These are phyloP conservation scores for Fusarium sp. DNA, from an alignment of 2,329 filamentous ascomycete species.

Conservation along the genomic window DNA sequence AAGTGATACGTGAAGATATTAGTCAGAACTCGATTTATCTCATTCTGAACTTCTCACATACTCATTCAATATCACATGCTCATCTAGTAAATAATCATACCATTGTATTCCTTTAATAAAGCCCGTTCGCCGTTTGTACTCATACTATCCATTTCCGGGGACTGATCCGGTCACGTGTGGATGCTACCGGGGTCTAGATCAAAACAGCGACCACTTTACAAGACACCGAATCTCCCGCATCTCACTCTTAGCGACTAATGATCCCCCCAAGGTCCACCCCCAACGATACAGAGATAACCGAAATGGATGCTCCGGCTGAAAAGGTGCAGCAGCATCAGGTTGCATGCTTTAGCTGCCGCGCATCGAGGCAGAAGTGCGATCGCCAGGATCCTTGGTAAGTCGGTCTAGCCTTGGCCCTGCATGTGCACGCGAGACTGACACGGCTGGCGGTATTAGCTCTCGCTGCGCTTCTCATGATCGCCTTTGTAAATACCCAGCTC, in stretches of 20 bases:
- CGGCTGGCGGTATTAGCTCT: not conserved
- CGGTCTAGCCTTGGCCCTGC: not conserved
- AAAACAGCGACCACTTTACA: slow-evolving; percentile 16
- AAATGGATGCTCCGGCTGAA: not conserved
- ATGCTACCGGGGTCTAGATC: slow-evolving; percentile 1
- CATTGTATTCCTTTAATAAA: not conserved
- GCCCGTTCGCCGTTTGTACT: not conserved
- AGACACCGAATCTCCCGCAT: slow-evolving; percentile 1
- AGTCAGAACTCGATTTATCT: no score
- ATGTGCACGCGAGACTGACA: not conserved
- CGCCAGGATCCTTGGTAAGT: slow-evolving; percentile 15
- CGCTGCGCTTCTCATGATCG: slow-evolving; percentile 15
- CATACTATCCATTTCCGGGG: not conserved
- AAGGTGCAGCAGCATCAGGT: slow-evolving; percentile 12
- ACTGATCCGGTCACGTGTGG: slow-evolving; percentile 2
- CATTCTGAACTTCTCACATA: no score
- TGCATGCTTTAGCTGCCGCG: slow-evolving; percentile 17
- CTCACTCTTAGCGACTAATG: not conserved
- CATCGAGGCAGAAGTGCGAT: slow-evolving; percentile 19
- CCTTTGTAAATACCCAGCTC: slow-evolving; percentile 7
- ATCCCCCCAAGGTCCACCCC: not conserved
- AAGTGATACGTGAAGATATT: no score
- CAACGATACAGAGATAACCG: not conserved
- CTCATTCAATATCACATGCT: no score
- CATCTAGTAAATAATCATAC: not conserved